A percentile compares a stretch with the other conserved stretches of the same genome.
Conservation (phyloP, 2,329 filamentous ascomycete genomes). For the Sphaerulina vaccinii region DNA sequence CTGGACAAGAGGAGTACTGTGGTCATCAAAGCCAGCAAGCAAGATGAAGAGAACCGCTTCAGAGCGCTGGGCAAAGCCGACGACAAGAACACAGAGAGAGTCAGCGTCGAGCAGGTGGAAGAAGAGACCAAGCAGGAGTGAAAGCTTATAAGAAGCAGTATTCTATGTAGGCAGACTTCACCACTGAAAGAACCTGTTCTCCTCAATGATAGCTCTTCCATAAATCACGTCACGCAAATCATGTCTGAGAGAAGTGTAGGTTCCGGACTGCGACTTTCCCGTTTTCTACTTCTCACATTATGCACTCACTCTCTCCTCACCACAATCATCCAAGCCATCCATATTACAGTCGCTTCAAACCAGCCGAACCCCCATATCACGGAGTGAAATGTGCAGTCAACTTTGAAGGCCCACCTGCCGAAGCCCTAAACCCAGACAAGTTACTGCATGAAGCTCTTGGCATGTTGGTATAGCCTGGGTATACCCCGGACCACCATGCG, state of each 20-base stretch:
- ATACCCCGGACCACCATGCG: not conserved
- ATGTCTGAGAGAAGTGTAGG: not conserved
- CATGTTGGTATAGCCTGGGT: not conserved
- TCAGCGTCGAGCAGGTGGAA: conserved; percentile 8
- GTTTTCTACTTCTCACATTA: not conserved
- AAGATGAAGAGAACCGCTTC: conserved; percentile 26
- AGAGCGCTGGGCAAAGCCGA: conserved; percentile 22
- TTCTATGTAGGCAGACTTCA: too few relatives aligned
- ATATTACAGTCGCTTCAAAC: too few relatives aligned
- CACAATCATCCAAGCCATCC: too few relatives aligned
- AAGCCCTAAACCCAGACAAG: not conserved
- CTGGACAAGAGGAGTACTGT: conserved; percentile 31
- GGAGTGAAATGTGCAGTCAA: too few relatives aligned
- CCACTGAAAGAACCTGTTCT: not conserved
- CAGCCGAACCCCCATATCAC: too few relatives aligned
- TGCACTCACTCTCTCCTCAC: too few relatives aligned
- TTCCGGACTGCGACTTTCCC: not conserved
- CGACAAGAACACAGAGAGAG: conserved; percentile 15
- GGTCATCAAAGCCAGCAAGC: conserved; percentile 24
- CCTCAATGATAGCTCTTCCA: not conserved
- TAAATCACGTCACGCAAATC: not conserved
- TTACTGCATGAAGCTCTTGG: not conserved
- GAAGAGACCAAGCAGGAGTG: not conserved
- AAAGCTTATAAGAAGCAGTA: not conserved
- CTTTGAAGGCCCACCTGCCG: too few relatives aligned